Conservation (phyloP, 805 yeast genomes). For the Yarrowia sp. region DNA sequence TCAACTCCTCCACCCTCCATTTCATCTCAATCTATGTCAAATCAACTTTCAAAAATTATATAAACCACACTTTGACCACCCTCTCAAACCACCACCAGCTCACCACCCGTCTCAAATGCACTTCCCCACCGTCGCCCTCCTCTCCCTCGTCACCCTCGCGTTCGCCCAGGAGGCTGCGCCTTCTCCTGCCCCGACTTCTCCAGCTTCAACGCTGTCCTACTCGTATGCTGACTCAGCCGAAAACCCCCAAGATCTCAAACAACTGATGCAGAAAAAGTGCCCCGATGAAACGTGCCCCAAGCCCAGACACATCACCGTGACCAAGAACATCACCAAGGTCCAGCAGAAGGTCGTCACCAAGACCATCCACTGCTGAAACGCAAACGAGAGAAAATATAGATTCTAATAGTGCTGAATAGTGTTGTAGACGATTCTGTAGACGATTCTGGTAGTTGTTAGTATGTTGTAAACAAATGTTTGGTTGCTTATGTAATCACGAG, state of each 20-base stretch:
- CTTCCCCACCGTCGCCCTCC: not conserved
- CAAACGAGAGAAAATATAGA: not conserved
- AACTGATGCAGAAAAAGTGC: constrained; percentile 3
- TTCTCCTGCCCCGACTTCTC: not conserved
- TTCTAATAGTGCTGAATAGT: not conserved
- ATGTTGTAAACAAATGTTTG: too few species aligned
- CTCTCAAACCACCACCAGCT: too few species aligned
- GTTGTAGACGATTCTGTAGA: too few species aligned
- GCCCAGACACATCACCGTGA: constrained; percentile 13
- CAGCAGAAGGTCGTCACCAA: constrained; percentile 7
- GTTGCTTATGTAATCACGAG: too few species aligned
- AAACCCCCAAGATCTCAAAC: not conserved
- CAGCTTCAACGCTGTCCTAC: not conserved
- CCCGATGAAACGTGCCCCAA: constrained; percentile 13
- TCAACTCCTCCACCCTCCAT: too few species aligned
- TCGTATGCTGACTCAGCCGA: not conserved
- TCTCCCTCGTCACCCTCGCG: not conserved
- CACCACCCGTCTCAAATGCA: not conserved
- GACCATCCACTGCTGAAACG: not conserved
- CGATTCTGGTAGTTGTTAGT: too few species aligned
- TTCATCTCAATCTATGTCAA: too few species aligned
- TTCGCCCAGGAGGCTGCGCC: constrained; percentile 20
- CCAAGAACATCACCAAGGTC: constrained; percentile 31
- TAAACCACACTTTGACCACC: too few species aligned
- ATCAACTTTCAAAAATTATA: too few species aligned